Base-by-base conservation (phyloP, 345 rosid species). In the Alliaria petiolata region DNA sequence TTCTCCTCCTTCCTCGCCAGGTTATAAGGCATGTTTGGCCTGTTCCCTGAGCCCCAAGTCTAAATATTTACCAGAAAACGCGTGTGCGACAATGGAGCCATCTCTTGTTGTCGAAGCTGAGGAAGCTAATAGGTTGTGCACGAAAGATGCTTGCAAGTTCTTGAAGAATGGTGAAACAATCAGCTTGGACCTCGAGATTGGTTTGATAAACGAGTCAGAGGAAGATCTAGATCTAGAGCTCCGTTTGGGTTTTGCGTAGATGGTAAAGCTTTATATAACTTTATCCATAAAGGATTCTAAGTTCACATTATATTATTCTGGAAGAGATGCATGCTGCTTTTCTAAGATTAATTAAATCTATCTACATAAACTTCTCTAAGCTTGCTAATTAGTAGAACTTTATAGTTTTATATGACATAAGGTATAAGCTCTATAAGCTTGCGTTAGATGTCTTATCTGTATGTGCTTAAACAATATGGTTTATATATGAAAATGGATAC, bases 191-290 rank as follows among this genome's bases (percentile, higher is more conserved):
- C 85, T 87, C 82, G 89, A 88, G 81, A 83, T 85, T 22, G 97
- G 92, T 64, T 67, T 82, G 62, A 54, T 82, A 59, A 65, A 78
- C 45, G 81, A 82, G 17, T 62, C 88, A 44, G 79, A 80, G 46
- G 78, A 90, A 52, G 91, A 86, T 75, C 72, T 93, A 71, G 98
- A 93, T 76, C 90, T 93, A 74, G 97, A 93, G 69, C 98, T 93
- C 82, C 90, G 98, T 53, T 82, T 93, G 74, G 98, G 98, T 6
- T 84, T 79, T 59, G 76, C 89, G 44, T 83, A 83, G 79, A 52
- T 70, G 56, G 40, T 52, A 34, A 43, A 59, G 52, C 53, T 39
- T 8, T 30, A 20, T 2, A 43, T 4, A 51, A 20, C n/a, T n/a
- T 35, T 43, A 50, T 55, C 60, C 38, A 69, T 45, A 46, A 36